Base-by-base conservation (phyloP, 169 alveolate species). In the Cryptosporidium baileyi region DNA sequence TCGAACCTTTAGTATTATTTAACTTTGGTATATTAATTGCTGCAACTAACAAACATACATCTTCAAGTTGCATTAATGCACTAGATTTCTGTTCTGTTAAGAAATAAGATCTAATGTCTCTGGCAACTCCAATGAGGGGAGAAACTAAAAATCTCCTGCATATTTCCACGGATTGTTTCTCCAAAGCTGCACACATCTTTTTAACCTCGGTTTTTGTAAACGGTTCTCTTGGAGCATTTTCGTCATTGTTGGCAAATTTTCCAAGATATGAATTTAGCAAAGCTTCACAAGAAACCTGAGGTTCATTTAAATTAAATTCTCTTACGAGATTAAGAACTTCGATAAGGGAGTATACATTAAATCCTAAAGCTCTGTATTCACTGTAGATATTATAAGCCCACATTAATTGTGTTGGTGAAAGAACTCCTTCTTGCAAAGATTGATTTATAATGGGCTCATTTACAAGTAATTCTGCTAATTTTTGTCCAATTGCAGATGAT, bases 401-500 rank as follows among this genome's bases (percentile, higher is more conserved):
- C 85, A 74, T 74, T 24, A 74, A 59, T 24, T 74, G 85, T 15
- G 85, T 74, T 7, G 85, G 85, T 6, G 85, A 38, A 24, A 74
- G 8, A 9, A 74, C 54, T 0, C 85, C 85, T 15, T 74, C 85
- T n/a, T 74, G 63, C 9, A 74, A 17, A 2, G 85, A 74, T 32
- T 74, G 85, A 61, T 61, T 74, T 34, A 74, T 24, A 13, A 60
- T 60, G 11, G 85, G 85, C 34, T 74, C 67, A 24, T 40, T 51
- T 13, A 11, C 22, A 30, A 74, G 41, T 6, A 74, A 54, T 5
- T 19, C 67, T 52, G 85, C 85, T 54, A 74, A 26, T 34, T 74
- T 74, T 28, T 74, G 85, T n/a, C 85, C 85, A n/a, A 74, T 47
- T 13, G 67, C 61, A 54, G 85, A 74, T 28, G 85, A n/a, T 24